Conservation (phyloP, 768 basidiomycete species). For the Rhizopogon roseolus region DNA sequence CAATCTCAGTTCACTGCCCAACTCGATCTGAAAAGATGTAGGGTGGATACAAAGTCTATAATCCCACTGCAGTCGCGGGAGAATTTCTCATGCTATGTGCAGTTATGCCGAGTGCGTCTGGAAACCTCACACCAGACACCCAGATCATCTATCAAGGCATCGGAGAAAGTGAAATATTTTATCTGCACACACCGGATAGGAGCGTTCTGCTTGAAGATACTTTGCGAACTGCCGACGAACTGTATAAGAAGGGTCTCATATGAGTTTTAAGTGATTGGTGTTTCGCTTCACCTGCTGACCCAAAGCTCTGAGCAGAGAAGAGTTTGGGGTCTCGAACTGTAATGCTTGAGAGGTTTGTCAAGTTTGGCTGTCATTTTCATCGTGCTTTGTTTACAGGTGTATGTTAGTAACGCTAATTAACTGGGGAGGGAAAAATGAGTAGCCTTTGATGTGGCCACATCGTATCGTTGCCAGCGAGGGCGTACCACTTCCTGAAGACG, state of each 20-base stretch:
- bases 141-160: constrained; percentile 6
- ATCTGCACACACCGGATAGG: constrained; percentile 42
- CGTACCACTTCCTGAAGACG: neutral
- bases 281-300: neutral
- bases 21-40: constrained; percentile 13
- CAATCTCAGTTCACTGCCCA: constrained; percentile 7
- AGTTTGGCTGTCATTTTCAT: too few relatives aligned
- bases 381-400: constrained; percentile 23
- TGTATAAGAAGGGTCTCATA: constrained; percentile 48
- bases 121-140: too few relatives aligned
- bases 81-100: too few relatives aligned
- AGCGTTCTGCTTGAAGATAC: constrained; percentile 43
- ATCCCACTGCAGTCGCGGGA: too few relatives aligned
- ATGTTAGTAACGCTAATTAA: constrained; percentile 27
- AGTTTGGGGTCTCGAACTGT: constrained; percentile 12
- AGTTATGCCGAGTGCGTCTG: too few relatives aligned
- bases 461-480: neutral
- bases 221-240: constrained; percentile 39
- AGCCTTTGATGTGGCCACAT: neutral
- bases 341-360: constrained; percentile 27
- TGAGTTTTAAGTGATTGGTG: constrained; percentile 18
- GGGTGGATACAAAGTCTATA: too few relatives aligned
- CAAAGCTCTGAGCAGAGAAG: constrained; percentile 6
- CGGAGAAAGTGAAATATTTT: constrained; percentile 16
- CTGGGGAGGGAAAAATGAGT: constrained; percentile 19